A percentile compares a stretch with the other conserved stretches of the same genome.
Evolutionary conservation across 1,139 yeast genomes (phyloP).

Genomic region (Hansenula sp.): DNA sequence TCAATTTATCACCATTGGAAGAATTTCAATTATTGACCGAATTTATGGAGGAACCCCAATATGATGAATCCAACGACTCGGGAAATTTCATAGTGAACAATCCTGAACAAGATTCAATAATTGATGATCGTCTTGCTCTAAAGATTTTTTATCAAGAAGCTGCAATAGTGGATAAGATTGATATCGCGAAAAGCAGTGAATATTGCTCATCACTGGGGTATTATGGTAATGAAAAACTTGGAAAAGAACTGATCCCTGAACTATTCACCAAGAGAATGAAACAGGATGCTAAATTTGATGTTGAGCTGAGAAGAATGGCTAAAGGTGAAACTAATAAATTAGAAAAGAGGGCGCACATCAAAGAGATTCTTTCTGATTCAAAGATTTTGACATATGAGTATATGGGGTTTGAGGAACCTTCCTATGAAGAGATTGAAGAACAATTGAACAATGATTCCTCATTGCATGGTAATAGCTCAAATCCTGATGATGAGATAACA

Average conservation of each 20-base stretch:
- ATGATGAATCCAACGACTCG: background rate
- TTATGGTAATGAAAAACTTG: background rate
- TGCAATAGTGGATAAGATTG: background rate
- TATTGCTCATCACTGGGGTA: background rate
- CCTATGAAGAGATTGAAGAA: background rate
- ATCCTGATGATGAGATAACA: background rate
- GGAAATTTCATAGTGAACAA: conserved; percentile 8
- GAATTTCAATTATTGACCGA: background rate
- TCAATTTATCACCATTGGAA: background rate
- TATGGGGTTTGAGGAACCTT: background rate
- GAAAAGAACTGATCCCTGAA: background rate
- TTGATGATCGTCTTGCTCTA: conserved; percentile 14
- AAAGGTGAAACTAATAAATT: no score
- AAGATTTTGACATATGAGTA: background rate
- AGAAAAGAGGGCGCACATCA: background rate
- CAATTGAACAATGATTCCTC: background rate
- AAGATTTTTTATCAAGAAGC: conserved; percentile 7
- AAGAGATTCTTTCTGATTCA: background rate
- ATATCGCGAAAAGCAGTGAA: background rate
- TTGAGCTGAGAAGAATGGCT: no score
- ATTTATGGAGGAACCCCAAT: background rate
- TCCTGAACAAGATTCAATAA: conserved; percentile 4
- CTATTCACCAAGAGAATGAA: no score
- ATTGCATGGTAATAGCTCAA: no score
- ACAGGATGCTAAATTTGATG: no score